Conservation (phyloP, 345 rosid genomes). For the Melaleuca quinquenervia region DNA sequence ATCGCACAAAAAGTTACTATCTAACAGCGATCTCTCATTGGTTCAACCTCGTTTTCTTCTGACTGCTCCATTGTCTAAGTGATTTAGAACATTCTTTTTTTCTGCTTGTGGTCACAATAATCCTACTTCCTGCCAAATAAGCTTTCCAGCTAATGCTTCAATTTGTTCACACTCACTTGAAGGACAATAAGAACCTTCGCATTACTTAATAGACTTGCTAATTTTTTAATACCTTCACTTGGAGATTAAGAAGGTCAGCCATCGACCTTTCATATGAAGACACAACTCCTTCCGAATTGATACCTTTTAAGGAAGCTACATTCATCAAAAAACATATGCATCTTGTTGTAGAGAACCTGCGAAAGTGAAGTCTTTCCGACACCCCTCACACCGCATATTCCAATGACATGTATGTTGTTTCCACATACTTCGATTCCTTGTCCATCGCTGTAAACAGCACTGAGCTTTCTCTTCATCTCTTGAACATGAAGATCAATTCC, state of each 20-base stretch:
- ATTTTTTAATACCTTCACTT: not conserved
- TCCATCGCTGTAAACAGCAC: not conserved
- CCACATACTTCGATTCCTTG: too few species aligned
- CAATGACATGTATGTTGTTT: not conserved
- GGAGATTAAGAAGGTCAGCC: not conserved
- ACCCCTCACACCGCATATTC: not conserved
- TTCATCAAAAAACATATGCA: not conserved
- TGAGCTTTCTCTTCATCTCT: not conserved
- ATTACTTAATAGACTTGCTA: not conserved
- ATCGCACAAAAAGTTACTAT: not conserved
- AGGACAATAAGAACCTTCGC: not conserved
- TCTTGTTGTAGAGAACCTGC: not conserved
- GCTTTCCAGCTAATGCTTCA: not conserved
- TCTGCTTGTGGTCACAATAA: too few species aligned
- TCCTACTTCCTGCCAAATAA: too few species aligned
- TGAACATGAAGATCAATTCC: constrained; percentile 1
- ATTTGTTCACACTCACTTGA: not conserved
- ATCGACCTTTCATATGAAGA: too few species aligned
- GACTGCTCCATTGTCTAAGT: too few species aligned
- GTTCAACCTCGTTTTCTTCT: too few species aligned
- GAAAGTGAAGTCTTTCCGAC: not conserved
- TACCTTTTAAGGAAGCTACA: not conserved
- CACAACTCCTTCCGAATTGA: too few species aligned
- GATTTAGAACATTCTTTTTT: too few species aligned
- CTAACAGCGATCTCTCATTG: too few species aligned